phyloP scores from a whole-genome alignment of 2,329 filamentous ascomycete species.

The Penicillium decumbens region DNA sequence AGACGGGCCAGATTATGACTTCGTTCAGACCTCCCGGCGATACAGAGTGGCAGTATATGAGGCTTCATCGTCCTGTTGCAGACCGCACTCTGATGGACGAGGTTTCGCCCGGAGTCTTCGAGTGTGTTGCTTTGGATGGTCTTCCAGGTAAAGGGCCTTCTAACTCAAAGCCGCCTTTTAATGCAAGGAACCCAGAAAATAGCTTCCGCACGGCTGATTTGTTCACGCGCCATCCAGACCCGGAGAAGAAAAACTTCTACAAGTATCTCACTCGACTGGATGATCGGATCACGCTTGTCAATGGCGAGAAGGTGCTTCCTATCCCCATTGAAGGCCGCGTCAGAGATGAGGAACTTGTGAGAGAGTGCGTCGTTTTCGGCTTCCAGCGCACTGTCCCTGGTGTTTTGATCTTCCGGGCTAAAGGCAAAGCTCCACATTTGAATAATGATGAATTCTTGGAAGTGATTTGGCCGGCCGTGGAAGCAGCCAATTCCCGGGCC shows the following conservation, averaged over 20 bases:
- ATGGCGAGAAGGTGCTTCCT: conserved; percentile 49
- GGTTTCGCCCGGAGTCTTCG: conserved; percentile 36
- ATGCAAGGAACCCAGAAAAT: conserved; percentile 43
- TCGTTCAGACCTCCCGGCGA: conserved; percentile 52
- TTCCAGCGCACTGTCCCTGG: conserved; percentile 48
- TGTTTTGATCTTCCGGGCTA: conserved; percentile 46
- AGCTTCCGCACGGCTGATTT: conserved; percentile 57
- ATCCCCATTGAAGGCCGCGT: conserved; percentile 52
- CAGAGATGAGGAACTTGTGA: conserved; percentile 49
- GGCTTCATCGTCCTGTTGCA: conserved; percentile 39
- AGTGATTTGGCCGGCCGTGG: conserved; percentile 48
- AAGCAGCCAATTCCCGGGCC: conserved; percentile 49
- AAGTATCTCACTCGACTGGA: conserved; percentile 47
- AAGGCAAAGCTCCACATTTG: conserved; percentile 51
- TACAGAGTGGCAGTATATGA: conserved; percentile 58
- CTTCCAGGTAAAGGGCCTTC: conserved; percentile 39
- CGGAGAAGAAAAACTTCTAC: conserved; percentile 36
- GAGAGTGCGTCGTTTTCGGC: conserved; percentile 57
- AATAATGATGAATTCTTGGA: conserved; percentile 42
- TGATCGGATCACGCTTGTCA: conserved; percentile 47
- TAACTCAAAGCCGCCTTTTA: conserved; percentile 40
- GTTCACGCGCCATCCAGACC: conserved; percentile 43
- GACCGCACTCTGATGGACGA: conserved; percentile 42
- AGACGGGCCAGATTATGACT: conserved; percentile 59
- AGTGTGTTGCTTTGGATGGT: conserved; percentile 36